These are phyloP conservation scores for Malus hybrid DNA, from an alignment of 331 rosid species.

Conservation along the genomic window DNA sequence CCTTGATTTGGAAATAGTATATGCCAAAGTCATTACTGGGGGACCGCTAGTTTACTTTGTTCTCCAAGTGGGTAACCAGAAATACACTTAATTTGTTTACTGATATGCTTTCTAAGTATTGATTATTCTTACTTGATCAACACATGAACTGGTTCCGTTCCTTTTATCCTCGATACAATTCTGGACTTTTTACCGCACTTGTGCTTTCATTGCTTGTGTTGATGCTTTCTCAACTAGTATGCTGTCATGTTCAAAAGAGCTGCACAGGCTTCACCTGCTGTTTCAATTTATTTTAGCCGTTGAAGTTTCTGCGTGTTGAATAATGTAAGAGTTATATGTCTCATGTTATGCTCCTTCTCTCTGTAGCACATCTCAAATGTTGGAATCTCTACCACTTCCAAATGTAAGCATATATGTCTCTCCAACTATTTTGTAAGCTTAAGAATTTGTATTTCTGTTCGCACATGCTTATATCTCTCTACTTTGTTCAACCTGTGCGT, in stretches of 20 bases:
- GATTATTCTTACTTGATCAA: constrained; percentile 4
- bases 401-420: constrained; percentile 48
- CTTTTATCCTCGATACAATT: constrained; percentile 18
- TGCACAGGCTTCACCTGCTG: neutral
- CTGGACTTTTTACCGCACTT: neutral
- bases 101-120: constrained; percentile 18
- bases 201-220: constrained; percentile 4
- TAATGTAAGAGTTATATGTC: constrained; percentile 9
- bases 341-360: constrained; percentile 29
- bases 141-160: constrained; percentile 2
- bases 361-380: constrained; percentile 79
- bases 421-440: constrained; percentile 19
- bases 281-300: neutral
- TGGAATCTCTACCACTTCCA: constrained; percentile 84
- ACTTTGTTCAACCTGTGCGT: neutral
- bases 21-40: constrained; percentile 29
- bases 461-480: neutral
- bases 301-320: neutral
- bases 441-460: constrained; percentile 10
- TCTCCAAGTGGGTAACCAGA: constrained; percentile 24
- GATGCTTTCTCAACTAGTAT: neutral
- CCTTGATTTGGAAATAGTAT: constrained; percentile 30
- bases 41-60: constrained; percentile 22
- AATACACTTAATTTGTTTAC: constrained; percentile 19
- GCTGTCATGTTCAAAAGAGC: neutral